Evolutionary conservation across 2,329 filamentous ascomycete genomes (phyloP).

Genomic region (Hirsutella rhossiliensis): DNA sequence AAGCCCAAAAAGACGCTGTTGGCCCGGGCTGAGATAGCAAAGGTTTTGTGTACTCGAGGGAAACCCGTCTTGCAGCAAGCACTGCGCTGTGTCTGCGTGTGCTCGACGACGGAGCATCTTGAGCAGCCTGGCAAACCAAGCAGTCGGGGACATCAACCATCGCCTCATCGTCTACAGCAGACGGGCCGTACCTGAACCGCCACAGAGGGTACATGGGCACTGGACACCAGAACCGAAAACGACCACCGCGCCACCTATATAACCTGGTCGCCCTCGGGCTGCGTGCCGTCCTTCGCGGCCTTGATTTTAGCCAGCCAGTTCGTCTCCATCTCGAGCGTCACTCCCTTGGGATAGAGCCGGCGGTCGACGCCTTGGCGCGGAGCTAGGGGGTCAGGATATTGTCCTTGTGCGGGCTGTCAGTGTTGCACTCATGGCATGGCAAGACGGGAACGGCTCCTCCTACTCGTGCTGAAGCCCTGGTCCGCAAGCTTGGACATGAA

Average conservation of each 20-base stretch:
- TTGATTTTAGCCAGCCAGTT: conserved; percentile 23
- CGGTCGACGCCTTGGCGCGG: conserved; percentile 20
- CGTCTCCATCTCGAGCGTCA: conserved; percentile 28
- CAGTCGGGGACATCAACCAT: too few species aligned
- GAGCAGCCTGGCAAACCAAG: too few species aligned
- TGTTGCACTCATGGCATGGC: background rate
- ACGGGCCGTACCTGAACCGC: too few species aligned
- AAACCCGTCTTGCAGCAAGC: too few species aligned
- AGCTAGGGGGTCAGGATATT: conserved; percentile 35
- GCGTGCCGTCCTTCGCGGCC: conserved; percentile 1
- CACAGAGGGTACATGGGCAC: too few species aligned
- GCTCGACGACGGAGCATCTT: too few species aligned
- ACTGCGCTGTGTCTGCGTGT: too few species aligned
- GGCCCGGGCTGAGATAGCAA: background rate
- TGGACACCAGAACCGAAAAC: background rate
- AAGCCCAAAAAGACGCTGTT: background rate
- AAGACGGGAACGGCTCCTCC: conserved; percentile 6
- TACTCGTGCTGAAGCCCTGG: conserved; percentile 34
- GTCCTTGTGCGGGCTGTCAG: conserved; percentile 13
- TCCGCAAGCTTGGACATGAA: conserved; percentile 28
- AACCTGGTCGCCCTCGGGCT: background rate
- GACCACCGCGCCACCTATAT: background rate
- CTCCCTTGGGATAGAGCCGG: conserved; percentile 22
- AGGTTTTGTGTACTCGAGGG: too few species aligned
- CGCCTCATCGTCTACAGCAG: too few species aligned